phyloP scores from a whole-genome alignment of 345 rosid genomes.

The Boechera divaricarpa region DNA sequence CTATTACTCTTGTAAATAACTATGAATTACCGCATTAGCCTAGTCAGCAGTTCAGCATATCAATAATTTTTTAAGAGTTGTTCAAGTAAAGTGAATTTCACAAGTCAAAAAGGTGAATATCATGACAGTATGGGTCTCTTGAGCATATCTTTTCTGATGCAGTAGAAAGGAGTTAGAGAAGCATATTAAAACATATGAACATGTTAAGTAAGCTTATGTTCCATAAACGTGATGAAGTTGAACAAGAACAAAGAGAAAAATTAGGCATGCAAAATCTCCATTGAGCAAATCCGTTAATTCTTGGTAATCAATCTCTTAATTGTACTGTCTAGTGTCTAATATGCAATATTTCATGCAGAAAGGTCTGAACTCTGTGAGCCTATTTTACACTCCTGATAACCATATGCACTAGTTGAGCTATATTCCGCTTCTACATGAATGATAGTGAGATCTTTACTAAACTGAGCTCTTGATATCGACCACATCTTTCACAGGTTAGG shows the following conservation, averaged over 20 bases:
- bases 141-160: background rate
- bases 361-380: conserved; percentile 1
- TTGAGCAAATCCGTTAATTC: background rate
- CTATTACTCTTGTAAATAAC: background rate
- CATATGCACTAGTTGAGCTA: background rate
- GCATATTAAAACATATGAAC: background rate
- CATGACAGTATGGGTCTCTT: background rate
- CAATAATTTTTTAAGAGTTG: background rate
- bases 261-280: background rate
- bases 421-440: background rate
- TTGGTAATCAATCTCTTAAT: background rate
- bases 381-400: conserved; percentile 3
- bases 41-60: conserved; percentile 2
- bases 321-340: background rate
- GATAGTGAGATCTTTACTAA: background rate
- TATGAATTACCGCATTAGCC: background rate
- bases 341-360: conserved; percentile 1
- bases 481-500: background rate
- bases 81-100: conserved; percentile 2
- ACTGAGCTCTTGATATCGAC: conserved; percentile 7
- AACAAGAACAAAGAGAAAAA: background rate
- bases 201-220: background rate
- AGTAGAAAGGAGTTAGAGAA: background rate
- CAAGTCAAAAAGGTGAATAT: background rate
- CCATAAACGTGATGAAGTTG: background rate